phyloP scores from a whole-genome alignment of 345 rosid species.

The Lumnitzera racemosa region DNA sequence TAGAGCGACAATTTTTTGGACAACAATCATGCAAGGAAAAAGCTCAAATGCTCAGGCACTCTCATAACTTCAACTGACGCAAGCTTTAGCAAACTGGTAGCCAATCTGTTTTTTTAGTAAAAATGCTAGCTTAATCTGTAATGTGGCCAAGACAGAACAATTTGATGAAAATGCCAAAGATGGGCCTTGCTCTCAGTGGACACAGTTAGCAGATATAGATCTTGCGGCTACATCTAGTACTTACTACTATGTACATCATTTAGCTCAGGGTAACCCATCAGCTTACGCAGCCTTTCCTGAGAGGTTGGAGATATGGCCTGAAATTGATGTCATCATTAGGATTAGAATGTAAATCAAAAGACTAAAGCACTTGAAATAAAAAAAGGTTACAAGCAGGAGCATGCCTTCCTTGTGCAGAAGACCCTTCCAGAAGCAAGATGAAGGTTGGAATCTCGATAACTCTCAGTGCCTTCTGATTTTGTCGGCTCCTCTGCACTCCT shows the following conservation, averaged over 20 bases:
- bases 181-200: too few relatives aligned
- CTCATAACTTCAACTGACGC: too few relatives aligned
- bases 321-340: conserved; percentile 14
- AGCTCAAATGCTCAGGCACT: too few relatives aligned
- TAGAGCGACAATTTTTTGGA: too few relatives aligned
- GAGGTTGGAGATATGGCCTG: conserved; percentile 82
- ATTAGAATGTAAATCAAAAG: conserved; percentile 1
- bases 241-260: conserved; percentile 43
- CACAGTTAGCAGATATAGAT: not conserved
- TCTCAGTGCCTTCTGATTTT: conserved; percentile 11
- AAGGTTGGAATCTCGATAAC: conserved; percentile 16
- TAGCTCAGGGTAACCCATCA: conserved; percentile 37
- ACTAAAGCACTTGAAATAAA: not conserved
- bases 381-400: conserved; percentile 1
- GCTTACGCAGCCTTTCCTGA: conserved; percentile 57
- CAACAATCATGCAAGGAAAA: too few relatives aligned
- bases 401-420: conserved; percentile 61
- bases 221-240: conserved; percentile 11
- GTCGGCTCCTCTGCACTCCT: conserved; percentile 14
- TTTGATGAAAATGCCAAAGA: too few relatives aligned
- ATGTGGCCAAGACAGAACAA: too few relatives aligned
- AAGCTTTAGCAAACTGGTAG: too few relatives aligned
- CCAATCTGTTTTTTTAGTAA: too few relatives aligned
- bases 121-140: too few relatives aligned
- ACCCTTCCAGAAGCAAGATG: conserved; percentile 48